Conservation (phyloP, 1,284 basidiomycete species). For the Crepidotus sp. region DNA sequence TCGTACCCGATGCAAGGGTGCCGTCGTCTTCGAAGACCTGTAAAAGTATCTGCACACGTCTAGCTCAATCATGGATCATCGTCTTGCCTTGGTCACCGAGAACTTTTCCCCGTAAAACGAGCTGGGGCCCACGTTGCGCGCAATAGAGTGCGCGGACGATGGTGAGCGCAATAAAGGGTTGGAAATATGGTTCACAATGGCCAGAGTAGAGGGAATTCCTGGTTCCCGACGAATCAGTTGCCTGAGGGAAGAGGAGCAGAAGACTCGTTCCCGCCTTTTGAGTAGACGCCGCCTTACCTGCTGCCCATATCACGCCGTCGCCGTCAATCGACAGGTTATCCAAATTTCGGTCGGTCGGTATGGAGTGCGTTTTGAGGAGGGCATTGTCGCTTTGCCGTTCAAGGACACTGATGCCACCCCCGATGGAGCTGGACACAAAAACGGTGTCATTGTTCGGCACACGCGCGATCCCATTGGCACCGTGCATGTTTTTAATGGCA, state of each 20-base stretch:
- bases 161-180: slow-evolving; percentile 33
- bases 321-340: slow-evolving; percentile 53
- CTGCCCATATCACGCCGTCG: slow-evolving; percentile 49
- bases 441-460: slow-evolving; percentile 43
- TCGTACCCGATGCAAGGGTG: slow-evolving; percentile 41
- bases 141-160: slow-evolving; percentile 43
- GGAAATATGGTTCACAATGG: slow-evolving; percentile 28
- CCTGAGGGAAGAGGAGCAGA: no score
- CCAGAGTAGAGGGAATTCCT: slow-evolving; percentile 30
- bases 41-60: neutral
- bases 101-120: slow-evolving; percentile 60
- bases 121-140: slow-evolving; percentile 39
- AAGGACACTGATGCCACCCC: slow-evolving; percentile 39
- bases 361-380: slow-evolving; percentile 39
- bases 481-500: slow-evolving; percentile 35
- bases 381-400: slow-evolving; percentile 48
- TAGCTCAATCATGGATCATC: neutral
- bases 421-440: slow-evolving; percentile 40
- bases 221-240: slow-evolving; percentile 19
- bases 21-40: slow-evolving; percentile 63
- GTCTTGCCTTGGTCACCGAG: slow-evolving; percentile 46
- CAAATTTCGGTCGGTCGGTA: slow-evolving; percentile 35
- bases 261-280: no score
- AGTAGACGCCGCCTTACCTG: no score
- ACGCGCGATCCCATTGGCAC: slow-evolving; percentile 49